phyloP scores from a whole-genome alignment of 805 yeast genomes.

The Ogataea pignaliae region DNA sequence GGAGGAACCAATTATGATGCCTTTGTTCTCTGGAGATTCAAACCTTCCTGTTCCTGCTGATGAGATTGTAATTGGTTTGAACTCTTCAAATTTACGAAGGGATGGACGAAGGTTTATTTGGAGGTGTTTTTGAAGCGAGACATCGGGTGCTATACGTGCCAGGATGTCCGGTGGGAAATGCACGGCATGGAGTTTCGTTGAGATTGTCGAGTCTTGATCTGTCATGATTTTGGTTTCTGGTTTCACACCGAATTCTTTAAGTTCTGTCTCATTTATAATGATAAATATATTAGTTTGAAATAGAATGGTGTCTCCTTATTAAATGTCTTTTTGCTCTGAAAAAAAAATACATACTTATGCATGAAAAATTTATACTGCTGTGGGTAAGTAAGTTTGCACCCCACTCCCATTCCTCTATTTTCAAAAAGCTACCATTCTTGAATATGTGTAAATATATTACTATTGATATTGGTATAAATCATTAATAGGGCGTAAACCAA shows the following conservation, averaged over 20 bases:
- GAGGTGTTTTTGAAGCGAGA: constrained; percentile 75
- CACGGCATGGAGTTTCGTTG: constrained; percentile 18
- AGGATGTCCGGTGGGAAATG: constrained; percentile 78
- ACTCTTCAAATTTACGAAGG: constrained; percentile 66
- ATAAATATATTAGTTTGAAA: too few species aligned
- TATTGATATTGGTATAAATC: too few species aligned
- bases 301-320: too few species aligned
- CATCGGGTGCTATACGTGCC: constrained; percentile 80
- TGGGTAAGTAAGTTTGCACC: too few species aligned
- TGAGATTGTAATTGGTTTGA: constrained; percentile 48
- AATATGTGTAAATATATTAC: too few species aligned
- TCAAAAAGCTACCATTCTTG: neutral
- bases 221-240: constrained; percentile 4
- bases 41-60: constrained; percentile 35
- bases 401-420: neutral
- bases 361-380: neutral
- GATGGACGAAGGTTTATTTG: constrained; percentile 74
- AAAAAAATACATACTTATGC: neutral
- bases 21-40: constrained; percentile 13
- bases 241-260: too few species aligned
- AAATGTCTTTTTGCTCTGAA: too few species aligned
- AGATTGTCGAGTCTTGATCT: constrained; percentile 3
- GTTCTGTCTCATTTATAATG: neutral
- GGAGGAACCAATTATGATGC: constrained; percentile 57
- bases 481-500: too few species aligned